Evolutionary conservation across 106 monocot genomes (phyloP), one percentile per base, ranked within the genome.

Genomic region (Hemerocallis citrina): DNA sequence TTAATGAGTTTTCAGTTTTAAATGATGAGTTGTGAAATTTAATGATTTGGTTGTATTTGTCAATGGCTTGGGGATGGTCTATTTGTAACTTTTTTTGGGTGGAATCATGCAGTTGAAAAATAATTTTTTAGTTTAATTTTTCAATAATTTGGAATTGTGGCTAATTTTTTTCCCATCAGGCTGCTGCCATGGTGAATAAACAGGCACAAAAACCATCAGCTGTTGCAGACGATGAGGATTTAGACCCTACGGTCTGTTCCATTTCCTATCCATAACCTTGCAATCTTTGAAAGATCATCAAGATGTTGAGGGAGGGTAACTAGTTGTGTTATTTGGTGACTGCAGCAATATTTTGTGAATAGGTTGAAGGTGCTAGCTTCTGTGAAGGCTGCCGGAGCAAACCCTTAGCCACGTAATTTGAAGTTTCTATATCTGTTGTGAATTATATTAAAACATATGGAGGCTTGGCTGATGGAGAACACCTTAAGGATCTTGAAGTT

Each of bases 341-440:
- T 64, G 21, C 83, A 86, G 89, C 86, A 90, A 90, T 96, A 86
- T 60, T 81, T 68, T 81, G 82, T 86, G 68, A 96, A 87, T 70
- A 80, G 95, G 63, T 55, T 84, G 68, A 86, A 75, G 66, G 48
- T 60, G 10, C 73, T 96, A 33, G 61, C 75, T 17, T 42, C 76
- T 14, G 38, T 74, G 14, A 90, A 86, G 69, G 47, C 49, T 2
- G 17, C 70, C 13, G 86, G 81, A 25, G 20, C 56, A 39, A 85
- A 93, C 52, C 86, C 83, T 20, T 95, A 95, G 56, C 94, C 94
- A 4, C 89, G 86, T 62, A 95, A 46, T 96, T 96, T 63, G 61
- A 73, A 13, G 90, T 70, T 50, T 21, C 48, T 13, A 78, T 84
- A 9, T 62, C 80, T 24, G 66, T 90, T 44, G 68, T 55, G 15